Evolutionary conservation across 2,329 filamentous ascomycete genomes (phyloP).

Genomic region (Shiraia bambusicola): DNA sequence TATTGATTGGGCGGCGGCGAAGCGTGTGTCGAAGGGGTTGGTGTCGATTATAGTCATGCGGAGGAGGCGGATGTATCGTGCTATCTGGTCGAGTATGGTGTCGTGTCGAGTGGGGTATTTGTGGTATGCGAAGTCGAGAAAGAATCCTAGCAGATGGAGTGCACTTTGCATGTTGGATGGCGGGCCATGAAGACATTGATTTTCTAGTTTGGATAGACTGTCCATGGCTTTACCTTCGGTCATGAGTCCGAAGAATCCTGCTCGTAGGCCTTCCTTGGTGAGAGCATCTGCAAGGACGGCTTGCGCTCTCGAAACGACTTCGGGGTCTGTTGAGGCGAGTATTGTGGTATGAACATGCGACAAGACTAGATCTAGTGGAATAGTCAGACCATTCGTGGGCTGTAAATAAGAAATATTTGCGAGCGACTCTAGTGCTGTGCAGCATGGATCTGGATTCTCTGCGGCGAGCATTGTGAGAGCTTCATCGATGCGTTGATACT

Average conservation of each 20-base stretch:
- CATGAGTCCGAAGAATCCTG: conserved; percentile 21
- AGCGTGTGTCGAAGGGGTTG: conserved; percentile 63
- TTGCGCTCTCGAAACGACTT: conserved; percentile 36
- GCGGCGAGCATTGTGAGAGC: conserved; percentile 25
- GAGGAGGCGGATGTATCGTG: conserved; percentile 33
- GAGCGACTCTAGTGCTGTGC: conserved; percentile 24
- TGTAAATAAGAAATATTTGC: conserved; percentile 17
- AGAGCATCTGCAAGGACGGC: conserved; percentile 27
- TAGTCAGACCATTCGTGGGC: conserved; percentile 7
- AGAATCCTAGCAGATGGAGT: conserved; percentile 33
- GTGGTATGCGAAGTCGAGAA: conserved; percentile 32
- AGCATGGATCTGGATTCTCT: conserved; percentile 31
- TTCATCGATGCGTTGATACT: conserved; percentile 25
- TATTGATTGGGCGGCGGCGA: conserved; percentile 61
- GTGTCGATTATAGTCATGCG: conserved; percentile 36
- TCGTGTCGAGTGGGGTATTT: conserved; percentile 6
- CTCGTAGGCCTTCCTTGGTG: conserved; percentile 1
- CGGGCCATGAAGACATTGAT: conserved; percentile 27
- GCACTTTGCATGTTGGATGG: conserved; percentile 37
- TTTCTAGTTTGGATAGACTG: conserved; percentile 28
- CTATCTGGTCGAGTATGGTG: conserved; percentile 10
- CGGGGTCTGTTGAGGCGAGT: conserved; percentile 20
- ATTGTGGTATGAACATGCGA: conserved; percentile 23
- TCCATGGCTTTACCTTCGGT: conserved; percentile 12
- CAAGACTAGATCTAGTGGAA: conserved; percentile 23